Evolutionary conservation across 208 protist genomes (phyloP).

Genomic region (Leptomonas pyrrhocoris): DNA sequence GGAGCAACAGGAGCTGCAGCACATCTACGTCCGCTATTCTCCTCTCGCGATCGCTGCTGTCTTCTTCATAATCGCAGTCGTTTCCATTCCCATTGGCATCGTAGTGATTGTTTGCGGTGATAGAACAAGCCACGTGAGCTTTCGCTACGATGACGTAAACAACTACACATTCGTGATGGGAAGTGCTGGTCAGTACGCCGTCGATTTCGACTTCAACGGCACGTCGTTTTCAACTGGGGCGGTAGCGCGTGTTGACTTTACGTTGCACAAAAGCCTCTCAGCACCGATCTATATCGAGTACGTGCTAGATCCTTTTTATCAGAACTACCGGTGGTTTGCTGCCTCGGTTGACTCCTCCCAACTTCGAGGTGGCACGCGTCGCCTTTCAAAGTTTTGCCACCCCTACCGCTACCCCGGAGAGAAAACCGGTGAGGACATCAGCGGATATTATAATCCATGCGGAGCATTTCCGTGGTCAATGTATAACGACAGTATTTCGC

Average conservation of each 20-base stretch:
- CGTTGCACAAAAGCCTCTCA: slow-evolving; percentile 68
- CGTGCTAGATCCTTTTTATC: slow-evolving; percentile 96
- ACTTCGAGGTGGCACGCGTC: slow-evolving; percentile 42
- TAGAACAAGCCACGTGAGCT: slow-evolving; percentile 49
- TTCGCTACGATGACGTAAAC: slow-evolving; percentile 83
- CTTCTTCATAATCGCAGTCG: slow-evolving; percentile 93
- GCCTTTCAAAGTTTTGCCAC: slow-evolving; percentile 33
- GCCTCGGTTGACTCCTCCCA: slow-evolving; percentile 65
- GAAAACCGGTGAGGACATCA: slow-evolving; percentile 22
- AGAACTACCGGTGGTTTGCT: slow-evolving; percentile 97
- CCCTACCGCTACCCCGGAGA: slow-evolving; percentile 77
- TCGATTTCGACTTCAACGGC: slow-evolving; percentile 55
- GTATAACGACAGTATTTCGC: slow-evolving; percentile 96
- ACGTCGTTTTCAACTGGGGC: slow-evolving; percentile 45
- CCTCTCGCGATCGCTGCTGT: slow-evolving; percentile 86
- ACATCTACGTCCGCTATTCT: slow-evolving; percentile 96
- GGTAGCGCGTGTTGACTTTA: slow-evolving; percentile 49
- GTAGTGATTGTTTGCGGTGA: slow-evolving; percentile 84
- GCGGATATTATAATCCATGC: slow-evolving; percentile 93
- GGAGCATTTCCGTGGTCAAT: slow-evolving; percentile 95
- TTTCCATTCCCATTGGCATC: slow-evolving; percentile 95
- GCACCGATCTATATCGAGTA: slow-evolving; percentile 97
- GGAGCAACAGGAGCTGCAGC: slow-evolving; percentile 94
- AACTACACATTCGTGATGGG: slow-evolving; percentile 46
- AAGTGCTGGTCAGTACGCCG: slow-evolving; percentile 25